phyloP scores from a whole-genome alignment of 192 early-diverging fungal genomes.

The Coemansia sp. region DNA sequence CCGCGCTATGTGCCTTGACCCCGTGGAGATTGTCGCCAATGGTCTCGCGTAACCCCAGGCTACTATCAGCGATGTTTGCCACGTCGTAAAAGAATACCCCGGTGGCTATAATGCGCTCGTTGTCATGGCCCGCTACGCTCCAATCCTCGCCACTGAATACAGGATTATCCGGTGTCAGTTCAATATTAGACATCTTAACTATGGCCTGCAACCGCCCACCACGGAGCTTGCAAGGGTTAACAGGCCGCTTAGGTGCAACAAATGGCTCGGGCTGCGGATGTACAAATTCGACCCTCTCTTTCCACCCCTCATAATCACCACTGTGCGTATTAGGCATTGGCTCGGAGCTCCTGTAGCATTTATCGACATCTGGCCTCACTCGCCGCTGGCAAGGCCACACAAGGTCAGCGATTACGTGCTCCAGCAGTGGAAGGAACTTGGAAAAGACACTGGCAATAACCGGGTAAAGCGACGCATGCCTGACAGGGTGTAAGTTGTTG shows the following conservation, averaged over 20 bases:
- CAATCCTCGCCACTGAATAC: conserved; percentile 52
- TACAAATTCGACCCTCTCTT: conserved; percentile 12
- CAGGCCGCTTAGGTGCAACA: conserved; percentile 23
- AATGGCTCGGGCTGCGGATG: conserved; percentile 50
- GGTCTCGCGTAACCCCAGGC: conserved; percentile 53
- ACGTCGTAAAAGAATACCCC: conserved; percentile 66
- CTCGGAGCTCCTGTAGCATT: not conserved
- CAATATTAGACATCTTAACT: conserved; percentile 65
- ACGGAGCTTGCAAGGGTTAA: conserved; percentile 27
- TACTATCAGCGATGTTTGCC: conserved; percentile 62
- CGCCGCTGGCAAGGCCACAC: not conserved
- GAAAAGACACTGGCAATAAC: conserved; percentile 59
- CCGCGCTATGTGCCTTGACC: too few species aligned
- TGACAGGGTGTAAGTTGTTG: conserved; percentile 71
- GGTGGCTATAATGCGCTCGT: conserved; percentile 66
- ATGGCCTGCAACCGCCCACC: conserved; percentile 41
- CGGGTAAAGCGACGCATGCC: conserved; percentile 58
- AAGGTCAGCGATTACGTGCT: conserved; percentile 53
- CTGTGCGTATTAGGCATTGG: not conserved
- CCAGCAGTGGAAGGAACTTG: conserved; percentile 67
- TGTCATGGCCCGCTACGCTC: conserved; percentile 67
- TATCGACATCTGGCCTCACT: not conserved
- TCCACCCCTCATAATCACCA: not conserved
- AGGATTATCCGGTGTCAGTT: conserved; percentile 62
- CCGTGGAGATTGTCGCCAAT: conserved; percentile 12